Percentiles rank a stretch among this genome's conserved stretches.
phyloP scores from a whole-genome alignment of 805 yeast genomes.

The Candida glaebosa region DNA sequence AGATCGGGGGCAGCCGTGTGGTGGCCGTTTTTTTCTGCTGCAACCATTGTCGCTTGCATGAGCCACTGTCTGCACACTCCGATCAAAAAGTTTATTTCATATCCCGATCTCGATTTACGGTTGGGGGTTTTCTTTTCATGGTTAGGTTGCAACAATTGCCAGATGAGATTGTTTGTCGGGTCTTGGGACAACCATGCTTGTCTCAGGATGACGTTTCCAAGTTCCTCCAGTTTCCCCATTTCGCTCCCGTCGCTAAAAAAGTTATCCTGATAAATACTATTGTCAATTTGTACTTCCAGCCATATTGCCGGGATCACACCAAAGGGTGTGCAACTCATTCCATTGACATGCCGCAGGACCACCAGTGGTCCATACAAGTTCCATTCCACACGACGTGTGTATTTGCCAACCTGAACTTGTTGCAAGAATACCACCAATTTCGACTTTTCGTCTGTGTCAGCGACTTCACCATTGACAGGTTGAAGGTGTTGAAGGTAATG shows the following conservation, averaged over 20 bases:
- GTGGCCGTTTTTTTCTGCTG: neutral
- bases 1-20: too few species aligned
- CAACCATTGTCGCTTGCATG: neutral
- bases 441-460: slow-evolving; percentile 1
- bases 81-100: too few species aligned
- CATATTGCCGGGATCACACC: neutral
- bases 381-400: neutral
- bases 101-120: too few species aligned
- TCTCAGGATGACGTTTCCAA: neutral
- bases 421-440: neutral
- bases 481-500: slow-evolving; percentile 5
- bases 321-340: slow-evolving; percentile 2
- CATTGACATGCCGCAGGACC: neutral
- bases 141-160: slow-evolving; percentile 4
- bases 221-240: slow-evolving; percentile 2
- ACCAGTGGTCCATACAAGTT: neutral
- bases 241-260: neutral
- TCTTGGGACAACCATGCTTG: slow-evolving; percentile 5
- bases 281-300: slow-evolving; percentile 2
- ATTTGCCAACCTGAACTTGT: neutral
- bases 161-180: slow-evolving; percentile 7
- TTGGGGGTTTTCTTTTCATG: too few species aligned
- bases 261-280: neutral
- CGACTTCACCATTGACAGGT: slow-evolving; percentile 4
- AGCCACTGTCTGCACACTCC: neutral